Evolutionary conservation across 225 moss, liverwort and hornwort species (phyloP).

Genomic region (Pleurozium schreberi): DNA sequence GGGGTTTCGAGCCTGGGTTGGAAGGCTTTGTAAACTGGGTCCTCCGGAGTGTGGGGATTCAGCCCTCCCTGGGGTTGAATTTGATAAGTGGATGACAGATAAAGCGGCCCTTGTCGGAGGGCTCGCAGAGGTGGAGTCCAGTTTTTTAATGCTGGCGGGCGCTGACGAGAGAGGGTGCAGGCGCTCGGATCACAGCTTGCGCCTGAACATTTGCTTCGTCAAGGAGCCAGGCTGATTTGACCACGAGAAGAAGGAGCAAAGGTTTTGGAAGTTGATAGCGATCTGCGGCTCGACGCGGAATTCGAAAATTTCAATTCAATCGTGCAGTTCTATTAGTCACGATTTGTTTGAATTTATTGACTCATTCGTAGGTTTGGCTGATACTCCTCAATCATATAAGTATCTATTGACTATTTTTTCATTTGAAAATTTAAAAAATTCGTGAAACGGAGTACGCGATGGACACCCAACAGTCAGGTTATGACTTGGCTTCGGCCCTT

Average conservation of each 20-base stretch:
- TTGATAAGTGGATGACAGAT: constrained; percentile 39
- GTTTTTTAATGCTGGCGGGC: constrained; percentile 19
- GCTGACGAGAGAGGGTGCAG: constrained; percentile 31
- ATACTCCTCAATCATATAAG: not conserved
- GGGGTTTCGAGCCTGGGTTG: not conserved
- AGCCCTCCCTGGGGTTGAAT: constrained; percentile 43
- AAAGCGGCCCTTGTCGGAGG: constrained; percentile 4
- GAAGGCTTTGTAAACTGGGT: constrained; percentile 30
- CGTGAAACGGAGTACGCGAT: not conserved
- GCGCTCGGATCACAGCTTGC: constrained; percentile 52
- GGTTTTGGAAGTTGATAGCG: not conserved
- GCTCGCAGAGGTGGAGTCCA: constrained; percentile 17
- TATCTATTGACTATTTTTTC: not conserved
- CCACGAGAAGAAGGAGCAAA: not conserved
- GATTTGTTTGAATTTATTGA: not conserved
- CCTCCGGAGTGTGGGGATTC: constrained; percentile 20
- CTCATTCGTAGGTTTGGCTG: not conserved
- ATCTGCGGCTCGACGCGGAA: not conserved
- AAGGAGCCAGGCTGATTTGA: constrained; percentile 58
- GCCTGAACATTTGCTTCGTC: constrained; percentile 46
- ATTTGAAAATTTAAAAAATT: not conserved
- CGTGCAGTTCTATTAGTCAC: not conserved
- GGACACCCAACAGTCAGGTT: constrained; percentile 38
- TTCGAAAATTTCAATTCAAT: not conserved
- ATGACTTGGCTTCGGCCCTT: constrained; percentile 27